These are phyloP conservation scores for Geosmithia flava DNA, from an alignment of 2,329 filamentous ascomycete genomes.

Conservation along the genomic window DNA sequence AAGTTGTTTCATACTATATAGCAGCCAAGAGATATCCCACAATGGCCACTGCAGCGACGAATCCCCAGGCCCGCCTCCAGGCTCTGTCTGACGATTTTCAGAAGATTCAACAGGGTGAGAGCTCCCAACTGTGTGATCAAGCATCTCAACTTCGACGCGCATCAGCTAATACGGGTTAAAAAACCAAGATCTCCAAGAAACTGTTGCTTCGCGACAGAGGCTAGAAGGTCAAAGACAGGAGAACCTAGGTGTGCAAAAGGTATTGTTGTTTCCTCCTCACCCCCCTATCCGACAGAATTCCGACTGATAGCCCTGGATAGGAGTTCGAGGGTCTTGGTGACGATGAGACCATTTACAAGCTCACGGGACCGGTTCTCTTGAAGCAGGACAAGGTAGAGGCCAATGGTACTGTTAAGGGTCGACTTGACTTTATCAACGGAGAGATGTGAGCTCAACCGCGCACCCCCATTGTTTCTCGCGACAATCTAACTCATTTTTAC, in stretches of 20 bases:
- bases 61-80: constrained; percentile 68
- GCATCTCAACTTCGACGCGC: background rate
- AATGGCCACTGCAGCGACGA: constrained; percentile 23
- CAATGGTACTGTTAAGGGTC: constrained; percentile 77
- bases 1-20: background rate
- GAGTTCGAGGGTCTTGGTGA: constrained; percentile 74
- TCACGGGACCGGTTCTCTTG: constrained; percentile 80
- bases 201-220: constrained; percentile 72
- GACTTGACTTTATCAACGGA: constrained; percentile 83
- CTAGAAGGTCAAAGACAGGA: constrained; percentile 91
- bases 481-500: background rate
- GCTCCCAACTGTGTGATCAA: background rate
- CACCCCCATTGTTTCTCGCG: background rate
- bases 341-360: constrained; percentile 87
- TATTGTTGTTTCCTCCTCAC: constrained; percentile 23
- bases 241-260: constrained; percentile 73
- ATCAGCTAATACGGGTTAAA: background rate
- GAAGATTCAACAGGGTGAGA: constrained; percentile 67
- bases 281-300: background rate
- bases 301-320: constrained; percentile 25
- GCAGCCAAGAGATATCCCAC: background rate
- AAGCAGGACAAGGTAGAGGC: constrained; percentile 93
- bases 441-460: constrained; percentile 64
- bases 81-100: constrained; percentile 78
- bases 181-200: constrained; percentile 59